phyloP scores from a whole-genome alignment of 768 basidiomycete species.

The Chalciporus piperatus region DNA sequence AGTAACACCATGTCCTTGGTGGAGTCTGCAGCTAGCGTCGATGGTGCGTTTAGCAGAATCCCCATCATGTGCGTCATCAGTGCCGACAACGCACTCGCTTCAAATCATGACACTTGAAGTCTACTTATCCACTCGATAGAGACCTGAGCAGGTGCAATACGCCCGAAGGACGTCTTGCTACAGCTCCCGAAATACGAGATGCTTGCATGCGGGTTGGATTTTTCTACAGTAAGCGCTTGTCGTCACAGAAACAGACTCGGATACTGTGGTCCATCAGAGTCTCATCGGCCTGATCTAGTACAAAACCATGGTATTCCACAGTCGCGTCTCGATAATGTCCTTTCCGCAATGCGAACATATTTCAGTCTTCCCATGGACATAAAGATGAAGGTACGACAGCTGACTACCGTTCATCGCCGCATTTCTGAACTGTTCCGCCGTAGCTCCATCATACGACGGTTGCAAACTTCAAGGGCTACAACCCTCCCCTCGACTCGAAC shows the following conservation, averaged over 20 bases:
- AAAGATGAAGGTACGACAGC: conserved; percentile 59
- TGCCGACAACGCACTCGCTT: background rate
- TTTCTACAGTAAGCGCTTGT: conserved; percentile 60
- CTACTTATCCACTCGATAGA: conserved; percentile 6
- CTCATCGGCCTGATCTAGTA: conserved; percentile 41
- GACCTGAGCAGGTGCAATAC: conserved; percentile 20
- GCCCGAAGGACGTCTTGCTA: conserved; percentile 33
- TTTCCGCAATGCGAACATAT: conserved; percentile 55
- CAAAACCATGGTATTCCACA: conserved; percentile 74
- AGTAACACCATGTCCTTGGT: conserved; percentile 18
- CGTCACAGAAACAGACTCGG: too few species aligned
- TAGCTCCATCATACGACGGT: conserved; percentile 69
- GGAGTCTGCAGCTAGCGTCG: conserved; percentile 12
- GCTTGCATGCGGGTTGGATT: conserved; percentile 84
- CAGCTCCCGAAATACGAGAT: conserved; percentile 61
- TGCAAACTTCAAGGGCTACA: conserved; percentile 76
- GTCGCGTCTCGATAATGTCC: conserved; percentile 40
- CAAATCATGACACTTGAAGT: background rate
- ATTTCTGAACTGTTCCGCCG: background rate
- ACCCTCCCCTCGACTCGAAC: conserved; percentile 66
- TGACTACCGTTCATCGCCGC: background rate
- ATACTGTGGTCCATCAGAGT: background rate
- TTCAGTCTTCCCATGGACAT: conserved; percentile 60
- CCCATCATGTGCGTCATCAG: conserved; percentile 25
- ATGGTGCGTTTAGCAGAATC: conserved; percentile 23